Evolutionary conservation across 2,329 filamentous ascomycete genomes (phyloP).

Genomic region (Claviceps citrina): DNA sequence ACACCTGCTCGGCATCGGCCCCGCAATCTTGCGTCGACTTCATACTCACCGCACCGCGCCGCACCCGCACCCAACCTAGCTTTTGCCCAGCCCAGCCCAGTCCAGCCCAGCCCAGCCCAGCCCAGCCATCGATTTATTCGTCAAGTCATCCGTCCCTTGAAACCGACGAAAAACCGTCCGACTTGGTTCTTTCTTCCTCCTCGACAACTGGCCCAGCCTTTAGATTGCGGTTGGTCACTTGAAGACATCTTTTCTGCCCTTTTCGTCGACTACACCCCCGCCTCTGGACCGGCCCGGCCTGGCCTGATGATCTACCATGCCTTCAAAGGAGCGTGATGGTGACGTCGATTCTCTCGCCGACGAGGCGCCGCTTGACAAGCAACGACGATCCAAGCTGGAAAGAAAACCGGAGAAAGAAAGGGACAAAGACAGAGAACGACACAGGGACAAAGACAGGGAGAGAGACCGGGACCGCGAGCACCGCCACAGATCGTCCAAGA

Average conservation of each 20-base stretch:
- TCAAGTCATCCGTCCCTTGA: constrained; percentile 3
- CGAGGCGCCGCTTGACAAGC: constrained; percentile 25
- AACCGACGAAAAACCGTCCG: background rate
- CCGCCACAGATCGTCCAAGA: constrained; percentile 25
- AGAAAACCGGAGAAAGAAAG: constrained; percentile 17
- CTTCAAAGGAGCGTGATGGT: constrained; percentile 27
- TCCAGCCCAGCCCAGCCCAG: background rate
- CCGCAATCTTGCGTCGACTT: background rate
- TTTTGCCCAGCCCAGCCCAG: background rate
- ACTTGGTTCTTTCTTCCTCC: background rate
- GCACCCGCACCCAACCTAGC: background rate
- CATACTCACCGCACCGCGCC: background rate
- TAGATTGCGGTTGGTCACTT: background rate
- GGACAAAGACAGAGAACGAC: constrained; percentile 8
- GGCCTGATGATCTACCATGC: constrained; percentile 22
- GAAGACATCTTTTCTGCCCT: background rate
- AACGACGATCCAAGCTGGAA: constrained; percentile 24
- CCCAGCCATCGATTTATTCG: background rate
- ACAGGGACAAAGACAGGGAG: constrained; percentile 7
- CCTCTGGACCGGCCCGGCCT: background rate
- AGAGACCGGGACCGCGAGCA: constrained; percentile 19
- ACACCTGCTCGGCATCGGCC: background rate
- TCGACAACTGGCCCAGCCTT: too few species aligned
- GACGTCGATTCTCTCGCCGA: constrained; percentile 20
- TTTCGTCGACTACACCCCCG: background rate